Conservation (phyloP, 495 filamentous ascomycete species). For the Sporormia fimetaria region DNA sequence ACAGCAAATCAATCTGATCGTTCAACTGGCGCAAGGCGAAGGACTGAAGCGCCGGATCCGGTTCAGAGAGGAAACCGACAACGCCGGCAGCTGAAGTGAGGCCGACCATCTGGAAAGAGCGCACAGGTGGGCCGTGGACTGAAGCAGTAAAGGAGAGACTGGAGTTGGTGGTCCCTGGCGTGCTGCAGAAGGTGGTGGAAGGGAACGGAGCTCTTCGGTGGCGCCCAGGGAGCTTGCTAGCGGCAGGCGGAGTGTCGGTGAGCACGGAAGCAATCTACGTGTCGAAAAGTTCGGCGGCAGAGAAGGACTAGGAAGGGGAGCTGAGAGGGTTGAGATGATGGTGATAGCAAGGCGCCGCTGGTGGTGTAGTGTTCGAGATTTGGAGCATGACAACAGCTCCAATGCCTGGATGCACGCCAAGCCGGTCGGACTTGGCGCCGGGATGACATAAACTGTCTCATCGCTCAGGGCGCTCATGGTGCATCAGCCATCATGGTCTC, state of each 20-base stretch:
- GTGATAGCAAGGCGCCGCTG: slow-evolving; percentile 21
- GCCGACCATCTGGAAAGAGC: slow-evolving; percentile 59
- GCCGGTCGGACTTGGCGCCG: too few species aligned
- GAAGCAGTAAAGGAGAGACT: background rate
- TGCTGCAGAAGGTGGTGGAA: slow-evolving; percentile 17
- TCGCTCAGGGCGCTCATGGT: too few species aligned
- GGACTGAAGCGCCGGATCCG: slow-evolving; percentile 80
- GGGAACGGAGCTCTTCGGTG: slow-evolving; percentile 19
- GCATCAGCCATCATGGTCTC: too few species aligned
- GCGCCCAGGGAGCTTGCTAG: slow-evolving; percentile 14
- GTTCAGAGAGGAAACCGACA: slow-evolving; percentile 89
- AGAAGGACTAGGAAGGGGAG: slow-evolving; percentile 21
- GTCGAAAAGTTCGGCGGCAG: slow-evolving; percentile 1
- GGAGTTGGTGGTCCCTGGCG: background rate
- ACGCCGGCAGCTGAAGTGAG: slow-evolving; percentile 89
- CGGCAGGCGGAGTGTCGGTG: slow-evolving; percentile 5
- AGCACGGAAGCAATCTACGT: background rate
- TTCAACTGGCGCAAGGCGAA: slow-evolving; percentile 92
- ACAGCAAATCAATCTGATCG: slow-evolving; percentile 88
- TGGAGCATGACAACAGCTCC: too few species aligned
- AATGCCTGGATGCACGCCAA: too few species aligned
- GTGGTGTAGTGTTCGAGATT: slow-evolving; percentile 7
- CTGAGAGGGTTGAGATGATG: slow-evolving; percentile 13
- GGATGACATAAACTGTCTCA: too few species aligned
- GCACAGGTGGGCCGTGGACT: background rate